phyloP scores from a whole-genome alignment of 257 asterid genomes.

The Anisodus acutangulus region DNA sequence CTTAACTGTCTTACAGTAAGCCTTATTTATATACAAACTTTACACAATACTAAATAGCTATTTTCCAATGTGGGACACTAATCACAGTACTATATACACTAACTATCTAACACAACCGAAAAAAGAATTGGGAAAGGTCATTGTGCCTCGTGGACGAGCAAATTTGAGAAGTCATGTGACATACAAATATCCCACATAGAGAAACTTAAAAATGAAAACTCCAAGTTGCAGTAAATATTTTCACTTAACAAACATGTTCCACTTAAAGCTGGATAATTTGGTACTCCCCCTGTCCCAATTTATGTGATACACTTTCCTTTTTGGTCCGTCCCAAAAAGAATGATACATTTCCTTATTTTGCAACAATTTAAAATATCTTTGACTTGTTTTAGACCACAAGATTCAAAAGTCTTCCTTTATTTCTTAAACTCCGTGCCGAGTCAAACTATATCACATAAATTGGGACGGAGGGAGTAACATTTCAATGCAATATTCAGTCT shows the following conservation, averaged over 20 bases:
- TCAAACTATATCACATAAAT: too few relatives aligned
- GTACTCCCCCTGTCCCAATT: not conserved
- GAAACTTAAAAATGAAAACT: not conserved
- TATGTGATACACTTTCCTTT: too few relatives aligned
- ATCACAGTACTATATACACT: not conserved
- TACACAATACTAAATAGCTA: not conserved
- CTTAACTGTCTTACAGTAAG: not conserved
- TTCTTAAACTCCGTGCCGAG: too few relatives aligned
- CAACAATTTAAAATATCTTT: too few relatives aligned
- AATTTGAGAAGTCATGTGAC: slow-evolving; percentile 2
- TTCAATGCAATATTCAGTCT: slow-evolving; percentile 15
- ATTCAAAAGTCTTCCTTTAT: too few relatives aligned
- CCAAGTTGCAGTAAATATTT: slow-evolving; percentile 8
- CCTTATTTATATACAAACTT: not conserved
- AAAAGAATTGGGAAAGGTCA: not conserved
- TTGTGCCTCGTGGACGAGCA: slow-evolving; percentile 29
- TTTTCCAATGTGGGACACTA: slow-evolving; percentile 17
- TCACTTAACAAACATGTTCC: slow-evolving; percentile 3
- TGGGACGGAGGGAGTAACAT: not conserved
- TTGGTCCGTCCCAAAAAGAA: too few relatives aligned
- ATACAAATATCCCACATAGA: slow-evolving; percentile 1
- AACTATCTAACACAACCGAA: slow-evolving; percentile 1
- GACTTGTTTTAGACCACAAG: too few relatives aligned
- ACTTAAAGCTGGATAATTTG: not conserved
- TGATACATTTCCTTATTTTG: too few relatives aligned